Percentiles rank a stretch among this genome's conserved stretches.
These are phyloP conservation scores for Rhamnella rubrinervis DNA, from an alignment of 331 rosid genomes.

Conservation along the genomic window DNA sequence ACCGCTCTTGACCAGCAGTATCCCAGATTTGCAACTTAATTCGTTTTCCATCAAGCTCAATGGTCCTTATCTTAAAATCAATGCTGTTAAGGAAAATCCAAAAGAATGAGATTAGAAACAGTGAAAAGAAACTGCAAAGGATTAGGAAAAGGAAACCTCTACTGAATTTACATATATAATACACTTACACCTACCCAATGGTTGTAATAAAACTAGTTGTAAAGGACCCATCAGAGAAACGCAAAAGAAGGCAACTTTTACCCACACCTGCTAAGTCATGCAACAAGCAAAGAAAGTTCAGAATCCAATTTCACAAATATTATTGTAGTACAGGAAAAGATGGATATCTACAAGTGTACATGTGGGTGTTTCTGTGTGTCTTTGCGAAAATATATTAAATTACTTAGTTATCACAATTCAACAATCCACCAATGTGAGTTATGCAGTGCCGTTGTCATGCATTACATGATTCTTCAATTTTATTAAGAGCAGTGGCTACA, in stretches of 20 bases:
- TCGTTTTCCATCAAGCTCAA: conserved; percentile 92
- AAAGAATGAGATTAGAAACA: conserved; percentile 29
- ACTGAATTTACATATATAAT: not conserved
- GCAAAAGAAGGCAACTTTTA: conserved; percentile 97
- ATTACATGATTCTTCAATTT: not conserved
- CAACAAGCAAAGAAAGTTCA: conserved; percentile 14
- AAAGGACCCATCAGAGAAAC: conserved; percentile 97
- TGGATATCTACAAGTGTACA: no score
- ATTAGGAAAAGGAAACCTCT: not conserved
- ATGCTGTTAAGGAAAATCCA: conserved; percentile 52
- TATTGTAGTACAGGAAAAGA: no score
- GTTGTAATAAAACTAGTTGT: conserved; percentile 97
- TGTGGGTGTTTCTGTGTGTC: no score
- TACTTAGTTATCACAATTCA: no score
- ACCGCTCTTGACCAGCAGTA: conserved; percentile 97
- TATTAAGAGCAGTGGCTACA: no score
- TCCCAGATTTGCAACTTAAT: conserved; percentile 99
- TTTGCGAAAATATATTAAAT: no score
- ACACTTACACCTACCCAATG: conserved; percentile 64
- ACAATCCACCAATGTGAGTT: not conserved
- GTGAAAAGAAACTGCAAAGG: conserved; percentile 1
- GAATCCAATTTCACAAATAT: conserved; percentile 13
- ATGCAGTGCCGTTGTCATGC: not conserved
- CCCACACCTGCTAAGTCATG: conserved; percentile 71
- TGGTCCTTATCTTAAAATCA: conserved; percentile 97